Evolutionary conservation across 2,329 filamentous ascomycete genomes (phyloP).

Genomic region (Xylariaceae sp.): DNA sequence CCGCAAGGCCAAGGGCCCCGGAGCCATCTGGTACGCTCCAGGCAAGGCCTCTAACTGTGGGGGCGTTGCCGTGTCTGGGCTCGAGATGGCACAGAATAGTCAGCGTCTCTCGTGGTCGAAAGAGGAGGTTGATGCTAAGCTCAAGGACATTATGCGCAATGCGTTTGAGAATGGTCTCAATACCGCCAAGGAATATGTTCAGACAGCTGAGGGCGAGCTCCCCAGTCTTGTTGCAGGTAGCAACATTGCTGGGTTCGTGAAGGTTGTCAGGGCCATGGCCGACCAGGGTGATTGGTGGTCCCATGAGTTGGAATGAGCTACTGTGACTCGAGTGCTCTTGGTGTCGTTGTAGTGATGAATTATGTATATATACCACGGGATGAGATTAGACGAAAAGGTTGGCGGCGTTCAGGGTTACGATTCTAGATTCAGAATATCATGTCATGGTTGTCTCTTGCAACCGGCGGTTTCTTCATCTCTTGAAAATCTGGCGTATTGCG

Average conservation of each 20-base stretch:
- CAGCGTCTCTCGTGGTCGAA: slow-evolving; percentile 75
- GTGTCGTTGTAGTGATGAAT: too few species aligned
- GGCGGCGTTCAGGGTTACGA: too few species aligned
- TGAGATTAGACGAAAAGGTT: too few species aligned
- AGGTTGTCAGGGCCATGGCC: slow-evolving; percentile 91
- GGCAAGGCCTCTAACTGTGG: slow-evolving; percentile 97
- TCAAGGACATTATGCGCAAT: slow-evolving; percentile 91
- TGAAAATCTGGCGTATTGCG: too few species aligned
- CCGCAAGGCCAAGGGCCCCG: slow-evolving; percentile 61
- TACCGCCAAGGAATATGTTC: slow-evolving; percentile 87
- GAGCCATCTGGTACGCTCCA: slow-evolving; percentile 89
- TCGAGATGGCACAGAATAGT: slow-evolving; percentile 99
- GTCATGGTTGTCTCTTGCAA: too few species aligned
- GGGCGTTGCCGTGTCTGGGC: slow-evolving; percentile 92
- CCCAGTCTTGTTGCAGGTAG: slow-evolving; percentile 87
- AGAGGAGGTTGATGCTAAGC: slow-evolving; percentile 86
- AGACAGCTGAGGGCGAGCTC: slow-evolving; percentile 63
- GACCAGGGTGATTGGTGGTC: slow-evolving; percentile 85
- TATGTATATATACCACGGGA: too few species aligned
- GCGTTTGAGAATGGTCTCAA: slow-evolving; percentile 86
- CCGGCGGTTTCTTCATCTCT: too few species aligned
- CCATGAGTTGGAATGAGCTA: too few species aligned
- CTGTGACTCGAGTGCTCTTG: too few species aligned
- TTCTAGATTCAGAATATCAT: too few species aligned
- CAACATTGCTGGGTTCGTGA: slow-evolving; percentile 97